Evolutionary conservation across 2,329 filamentous ascomycete genomes (phyloP).

Genomic region (Elsinoe necatrix): DNA sequence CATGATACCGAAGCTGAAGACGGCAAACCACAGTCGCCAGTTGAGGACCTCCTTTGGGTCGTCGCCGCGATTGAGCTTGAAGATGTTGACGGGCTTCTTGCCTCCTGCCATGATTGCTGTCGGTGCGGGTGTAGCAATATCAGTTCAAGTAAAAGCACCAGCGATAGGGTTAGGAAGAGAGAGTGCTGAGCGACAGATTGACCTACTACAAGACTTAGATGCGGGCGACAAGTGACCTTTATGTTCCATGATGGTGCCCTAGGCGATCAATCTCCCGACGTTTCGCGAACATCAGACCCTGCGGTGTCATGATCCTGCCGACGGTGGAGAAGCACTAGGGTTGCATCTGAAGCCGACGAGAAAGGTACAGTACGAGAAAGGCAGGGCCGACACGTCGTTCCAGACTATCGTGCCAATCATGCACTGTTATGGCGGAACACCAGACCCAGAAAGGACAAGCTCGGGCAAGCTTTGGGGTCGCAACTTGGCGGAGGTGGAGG

Average conservation of each 20-base stretch:
- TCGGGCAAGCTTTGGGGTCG: conserved; percentile 3
- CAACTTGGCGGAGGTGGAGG: neutral
- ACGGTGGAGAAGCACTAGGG: neutral
- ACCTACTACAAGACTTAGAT: neutral
- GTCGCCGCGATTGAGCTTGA: conserved; percentile 44
- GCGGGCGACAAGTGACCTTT: neutral
- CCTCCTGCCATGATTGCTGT: conserved; percentile 18
- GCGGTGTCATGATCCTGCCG: neutral
- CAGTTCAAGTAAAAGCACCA: neutral
- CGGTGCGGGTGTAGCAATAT: neutral
- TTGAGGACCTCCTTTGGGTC: conserved; percentile 64
- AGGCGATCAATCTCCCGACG: neutral
- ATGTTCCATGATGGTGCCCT: neutral
- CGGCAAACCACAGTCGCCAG: conserved; percentile 68
- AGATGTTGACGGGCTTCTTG: conserved; percentile 23
- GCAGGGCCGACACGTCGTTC: neutral
- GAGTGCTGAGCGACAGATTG: neutral
- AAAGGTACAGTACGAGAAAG: neutral
- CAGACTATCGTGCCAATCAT: neutral
- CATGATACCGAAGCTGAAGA: conserved; percentile 49
- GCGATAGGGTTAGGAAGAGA: neutral
- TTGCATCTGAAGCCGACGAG: conserved; percentile 3
- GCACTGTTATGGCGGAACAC: neutral
- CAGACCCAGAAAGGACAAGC: neutral
- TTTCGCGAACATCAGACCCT: conserved; percentile 2